Evolutionary conservation across 257 asterid species (phyloP).

Genomic region (Catharanthus roseus): DNA sequence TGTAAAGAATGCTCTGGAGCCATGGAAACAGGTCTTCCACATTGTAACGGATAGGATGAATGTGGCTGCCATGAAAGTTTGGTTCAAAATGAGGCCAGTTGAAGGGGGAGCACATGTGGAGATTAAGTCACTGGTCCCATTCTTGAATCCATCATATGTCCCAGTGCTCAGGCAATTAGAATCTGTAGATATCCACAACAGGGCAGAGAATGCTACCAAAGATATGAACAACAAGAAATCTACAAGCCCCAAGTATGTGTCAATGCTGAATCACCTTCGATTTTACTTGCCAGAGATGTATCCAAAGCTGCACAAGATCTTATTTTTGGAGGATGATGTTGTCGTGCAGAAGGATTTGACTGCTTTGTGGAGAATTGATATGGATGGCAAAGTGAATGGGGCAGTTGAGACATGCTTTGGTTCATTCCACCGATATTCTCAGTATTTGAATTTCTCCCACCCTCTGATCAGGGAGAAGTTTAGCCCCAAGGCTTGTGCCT

Average conservation of each 20-base stretch:
- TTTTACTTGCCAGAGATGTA: slow-evolving; percentile 93
- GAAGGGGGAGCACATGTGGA: slow-evolving; percentile 79
- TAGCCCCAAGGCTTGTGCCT: slow-evolving; percentile 81
- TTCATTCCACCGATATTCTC: slow-evolving; percentile 70
- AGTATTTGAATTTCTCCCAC: slow-evolving; percentile 79
- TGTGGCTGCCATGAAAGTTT: slow-evolving; percentile 86
- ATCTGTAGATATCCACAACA: slow-evolving; percentile 49
- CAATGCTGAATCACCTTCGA: slow-evolving; percentile 76
- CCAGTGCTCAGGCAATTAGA: slow-evolving; percentile 72
- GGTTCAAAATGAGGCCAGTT: slow-evolving; percentile 94
- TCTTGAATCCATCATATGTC: slow-evolving; percentile 68
- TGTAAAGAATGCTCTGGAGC: slow-evolving; percentile 77
- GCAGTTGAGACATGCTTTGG: slow-evolving; percentile 95
- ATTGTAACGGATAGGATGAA: slow-evolving; percentile 88
- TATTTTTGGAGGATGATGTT: slow-evolving; percentile 86
- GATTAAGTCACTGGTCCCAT: slow-evolving; percentile 66
- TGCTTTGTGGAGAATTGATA: slow-evolving; percentile 71
- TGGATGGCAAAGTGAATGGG: slow-evolving; percentile 88
- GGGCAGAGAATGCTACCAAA: slow-evolving; percentile 73
- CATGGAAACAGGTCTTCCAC: slow-evolving; percentile 93
- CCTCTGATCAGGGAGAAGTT: slow-evolving; percentile 79
- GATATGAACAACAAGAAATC: slow-evolving; percentile 65
- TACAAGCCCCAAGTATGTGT: slow-evolving; percentile 72
- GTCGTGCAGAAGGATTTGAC: slow-evolving; percentile 96
- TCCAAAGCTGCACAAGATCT: slow-evolving; percentile 72